Conservation (phyloP, 306 rosid genomes). For the Acmispon strigosus region DNA sequence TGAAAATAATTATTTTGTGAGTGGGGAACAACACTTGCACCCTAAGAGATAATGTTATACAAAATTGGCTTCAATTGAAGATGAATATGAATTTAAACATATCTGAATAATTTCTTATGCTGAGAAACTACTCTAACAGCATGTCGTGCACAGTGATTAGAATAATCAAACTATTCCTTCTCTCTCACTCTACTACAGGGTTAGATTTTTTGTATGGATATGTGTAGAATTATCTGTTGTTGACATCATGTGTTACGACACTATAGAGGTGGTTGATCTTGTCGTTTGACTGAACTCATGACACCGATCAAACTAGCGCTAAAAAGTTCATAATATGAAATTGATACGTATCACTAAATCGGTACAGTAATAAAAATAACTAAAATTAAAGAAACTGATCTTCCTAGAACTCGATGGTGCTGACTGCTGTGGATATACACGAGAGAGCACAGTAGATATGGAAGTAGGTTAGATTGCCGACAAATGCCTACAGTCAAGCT, state of each 20-base stretch:
- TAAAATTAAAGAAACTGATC: background rate
- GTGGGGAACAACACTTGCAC: too few relatives aligned
- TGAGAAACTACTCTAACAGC: background rate
- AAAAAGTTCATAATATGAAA: background rate
- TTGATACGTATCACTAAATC: conserved; percentile 16
- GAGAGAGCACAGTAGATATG: too few relatives aligned
- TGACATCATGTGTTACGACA: conserved; percentile 29
- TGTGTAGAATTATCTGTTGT: conserved; percentile 7
- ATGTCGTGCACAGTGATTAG: background rate
- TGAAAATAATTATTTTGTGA: too few relatives aligned
- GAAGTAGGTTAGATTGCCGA: too few relatives aligned
- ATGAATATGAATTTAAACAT: background rate
- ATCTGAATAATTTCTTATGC: background rate
- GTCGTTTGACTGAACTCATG: conserved; percentile 21
- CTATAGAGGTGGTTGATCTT: conserved; percentile 6
- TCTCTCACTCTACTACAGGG: background rate
- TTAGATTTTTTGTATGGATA: conserved; percentile 12
- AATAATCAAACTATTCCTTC: background rate
- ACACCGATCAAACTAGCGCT: background rate
- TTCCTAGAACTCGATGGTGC: too few relatives aligned
- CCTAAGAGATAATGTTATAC: background rate
- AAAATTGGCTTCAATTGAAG: background rate
- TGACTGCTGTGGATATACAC: too few relatives aligned
- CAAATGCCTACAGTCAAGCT: too few relatives aligned
- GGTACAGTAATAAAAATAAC: conserved; percentile 8